A percentile compares a stretch with the other conserved stretches of the same genome.
phyloP scores from a whole-genome alignment of 1,284 basidiomycete species.

The Cerioporus squamosus region DNA sequence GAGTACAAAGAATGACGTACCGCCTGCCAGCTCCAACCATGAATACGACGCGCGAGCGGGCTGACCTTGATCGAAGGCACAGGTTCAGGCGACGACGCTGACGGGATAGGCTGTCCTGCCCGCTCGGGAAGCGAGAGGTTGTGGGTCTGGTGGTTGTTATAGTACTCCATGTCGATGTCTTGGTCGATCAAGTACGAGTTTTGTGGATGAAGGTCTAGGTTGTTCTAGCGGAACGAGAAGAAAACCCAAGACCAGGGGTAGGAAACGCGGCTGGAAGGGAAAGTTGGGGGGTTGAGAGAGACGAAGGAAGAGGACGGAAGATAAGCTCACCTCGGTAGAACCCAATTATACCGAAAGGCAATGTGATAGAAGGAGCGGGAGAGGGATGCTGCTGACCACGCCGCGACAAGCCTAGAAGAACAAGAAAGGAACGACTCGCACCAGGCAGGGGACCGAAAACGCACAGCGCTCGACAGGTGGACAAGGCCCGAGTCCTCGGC shows the following conservation, averaged over 20 bases:
- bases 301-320: not conserved
- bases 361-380: conserved; percentile 8
- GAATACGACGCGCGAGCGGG: conserved; percentile 44
- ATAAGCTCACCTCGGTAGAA: not conserved
- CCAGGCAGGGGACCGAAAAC: conserved; percentile 21
- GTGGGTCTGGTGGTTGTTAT: conserved; percentile 11
- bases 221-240: too few relatives aligned
- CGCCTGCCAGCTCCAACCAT: conserved; percentile 56
- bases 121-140: conserved; percentile 14
- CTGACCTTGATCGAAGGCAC: conserved; percentile 17
- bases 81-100: not conserved
- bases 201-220: too few relatives aligned
- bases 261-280: not conserved
- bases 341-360: not conserved
- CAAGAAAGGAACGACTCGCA: conserved; percentile 6
- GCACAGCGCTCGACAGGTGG: conserved; percentile 19
- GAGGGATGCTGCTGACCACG: conserved; percentile 4
- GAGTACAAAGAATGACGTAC: conserved; percentile 32
- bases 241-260: too few relatives aligned
- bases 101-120: conserved; percentile 4
- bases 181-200: too few relatives aligned
- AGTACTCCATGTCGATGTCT: conserved; percentile 8
- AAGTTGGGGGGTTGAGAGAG: not conserved
- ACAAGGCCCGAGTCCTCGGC: not conserved
- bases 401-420: conserved; percentile 17